Conservation (phyloP, 1,139 yeast species). For the Pichia norvegensis region DNA sequence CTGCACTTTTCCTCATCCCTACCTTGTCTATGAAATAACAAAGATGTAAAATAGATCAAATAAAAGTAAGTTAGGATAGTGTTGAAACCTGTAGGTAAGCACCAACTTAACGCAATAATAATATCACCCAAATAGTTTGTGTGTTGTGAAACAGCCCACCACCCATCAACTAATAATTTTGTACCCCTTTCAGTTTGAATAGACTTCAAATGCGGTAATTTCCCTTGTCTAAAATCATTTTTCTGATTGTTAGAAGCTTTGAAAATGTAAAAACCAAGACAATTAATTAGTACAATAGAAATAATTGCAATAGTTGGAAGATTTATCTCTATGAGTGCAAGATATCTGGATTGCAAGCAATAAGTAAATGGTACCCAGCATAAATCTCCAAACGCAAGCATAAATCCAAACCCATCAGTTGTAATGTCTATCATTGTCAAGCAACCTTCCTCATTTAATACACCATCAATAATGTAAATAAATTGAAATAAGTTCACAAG, state of each 20-base stretch:
- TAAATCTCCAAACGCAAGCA: constrained; percentile 91
- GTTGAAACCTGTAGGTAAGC: constrained; percentile 77
- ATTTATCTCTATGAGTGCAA: constrained; percentile 55
- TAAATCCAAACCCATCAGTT: constrained; percentile 94
- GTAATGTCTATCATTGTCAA: constrained; percentile 93
- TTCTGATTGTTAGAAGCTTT: constrained; percentile 79
- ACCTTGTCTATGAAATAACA: constrained; percentile 77
- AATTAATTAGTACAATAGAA: constrained; percentile 39
- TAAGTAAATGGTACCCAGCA: constrained; percentile 93
- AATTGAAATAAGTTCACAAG: constrained; percentile 65
- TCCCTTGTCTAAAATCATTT: constrained; percentile 73
- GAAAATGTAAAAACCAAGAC: constrained; percentile 73
- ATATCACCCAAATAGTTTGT: constrained; percentile 95
- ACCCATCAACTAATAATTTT: constrained; percentile 75
- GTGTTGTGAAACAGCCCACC: constrained; percentile 95
- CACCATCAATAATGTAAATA: constrained; percentile 85
- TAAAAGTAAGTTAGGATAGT: constrained; percentile 86
- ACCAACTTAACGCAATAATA: constrained; percentile 88
- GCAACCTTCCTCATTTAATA: constrained; percentile 80
- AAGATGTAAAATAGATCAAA: constrained; percentile 69
- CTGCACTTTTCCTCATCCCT: constrained; percentile 92
- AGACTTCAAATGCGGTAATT: constrained; percentile 55
- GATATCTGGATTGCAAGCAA: constrained; percentile 74
- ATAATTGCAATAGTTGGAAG: constrained; percentile 39
- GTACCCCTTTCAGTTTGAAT: constrained; percentile 74